These are phyloP conservation scores for Pichia heedii DNA, from an alignment of 805 yeast species.

Conservation along the genomic window DNA sequence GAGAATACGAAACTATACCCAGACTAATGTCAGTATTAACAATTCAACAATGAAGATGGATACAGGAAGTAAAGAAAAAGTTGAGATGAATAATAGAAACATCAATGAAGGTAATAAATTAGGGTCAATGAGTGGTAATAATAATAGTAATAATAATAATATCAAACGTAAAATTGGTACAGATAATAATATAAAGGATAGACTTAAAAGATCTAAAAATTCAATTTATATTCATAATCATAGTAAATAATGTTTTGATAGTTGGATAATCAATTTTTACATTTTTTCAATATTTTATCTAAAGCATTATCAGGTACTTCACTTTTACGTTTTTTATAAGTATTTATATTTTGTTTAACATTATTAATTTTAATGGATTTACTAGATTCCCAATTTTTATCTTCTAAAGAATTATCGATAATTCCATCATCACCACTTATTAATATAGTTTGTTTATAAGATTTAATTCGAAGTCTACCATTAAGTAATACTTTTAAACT, in stretches of 20 bases:
- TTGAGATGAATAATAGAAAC: not conserved
- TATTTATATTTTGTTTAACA: constrained; percentile 11
- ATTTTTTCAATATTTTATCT: constrained; percentile 15
- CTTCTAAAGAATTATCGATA: constrained; percentile 21
- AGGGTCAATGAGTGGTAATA: too few species aligned
- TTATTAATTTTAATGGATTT: constrained; percentile 8
- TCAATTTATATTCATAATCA: not conserved
- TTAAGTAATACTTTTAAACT: constrained; percentile 59
- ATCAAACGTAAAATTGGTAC: not conserved
- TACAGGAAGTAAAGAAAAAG: not conserved
- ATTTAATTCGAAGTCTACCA: constrained; percentile 64
- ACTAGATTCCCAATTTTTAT: constrained; percentile 9
- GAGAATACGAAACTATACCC: constrained; percentile 8
- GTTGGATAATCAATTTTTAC: not conserved
- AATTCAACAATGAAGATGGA: not conserved
- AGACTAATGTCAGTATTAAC: not conserved
- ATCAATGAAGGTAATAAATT: not conserved
- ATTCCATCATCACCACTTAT: constrained; percentile 40
- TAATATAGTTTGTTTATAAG: constrained; percentile 68
- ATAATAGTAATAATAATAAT: not conserved
- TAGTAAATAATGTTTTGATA: not conserved
- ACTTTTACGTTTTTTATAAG: constrained; percentile 16
- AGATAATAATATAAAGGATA: not conserved
- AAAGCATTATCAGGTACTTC: constrained; percentile 2
- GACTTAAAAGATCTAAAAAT: constrained; percentile 1